Evolutionary conservation across 495 filamentous ascomycete species (phyloP).

Genomic region (Penicillium lividum): DNA sequence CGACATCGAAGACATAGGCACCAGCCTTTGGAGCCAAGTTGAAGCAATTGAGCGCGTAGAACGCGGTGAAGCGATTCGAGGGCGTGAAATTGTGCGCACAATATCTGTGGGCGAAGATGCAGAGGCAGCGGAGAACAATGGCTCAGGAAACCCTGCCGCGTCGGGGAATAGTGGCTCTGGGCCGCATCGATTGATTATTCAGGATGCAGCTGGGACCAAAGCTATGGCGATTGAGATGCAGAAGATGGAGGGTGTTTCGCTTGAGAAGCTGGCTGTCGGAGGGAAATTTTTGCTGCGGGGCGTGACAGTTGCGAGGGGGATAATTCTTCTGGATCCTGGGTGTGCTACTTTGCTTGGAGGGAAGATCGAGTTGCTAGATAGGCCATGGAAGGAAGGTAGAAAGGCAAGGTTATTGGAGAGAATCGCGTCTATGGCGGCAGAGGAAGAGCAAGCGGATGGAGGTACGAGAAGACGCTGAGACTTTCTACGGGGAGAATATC

Average conservation of each 20-base stretch:
- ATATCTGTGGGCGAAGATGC: constrained; percentile 54
- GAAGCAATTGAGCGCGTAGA: constrained; percentile 82
- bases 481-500: background rate
- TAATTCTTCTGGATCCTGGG: constrained; percentile 70
- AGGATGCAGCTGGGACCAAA: constrained; percentile 72
- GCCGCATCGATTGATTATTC: constrained; percentile 78
- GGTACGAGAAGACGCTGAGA: background rate
- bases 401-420: constrained; percentile 66
- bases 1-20: constrained; percentile 78
- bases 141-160: constrained; percentile 15
- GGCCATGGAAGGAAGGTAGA: constrained; percentile 70
- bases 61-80: constrained; percentile 78
- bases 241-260: constrained; percentile 60
- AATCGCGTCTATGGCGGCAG: constrained; percentile 38
- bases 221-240: constrained; percentile 75
- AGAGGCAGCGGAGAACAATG: constrained; percentile 31
- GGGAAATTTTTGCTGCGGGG: constrained; percentile 74
- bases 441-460: background rate
- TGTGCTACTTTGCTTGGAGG: constrained; percentile 72
- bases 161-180: constrained; percentile 42
- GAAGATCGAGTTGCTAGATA: constrained; percentile 80
- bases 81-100: constrained; percentile 78
- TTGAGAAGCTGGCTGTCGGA: constrained; percentile 71
- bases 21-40: constrained; percentile 78
- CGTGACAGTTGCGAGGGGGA: constrained; percentile 69